Evolutionary conservation across 163 green algal species (phyloP).

Genomic region (Dunaliella salina): DNA sequence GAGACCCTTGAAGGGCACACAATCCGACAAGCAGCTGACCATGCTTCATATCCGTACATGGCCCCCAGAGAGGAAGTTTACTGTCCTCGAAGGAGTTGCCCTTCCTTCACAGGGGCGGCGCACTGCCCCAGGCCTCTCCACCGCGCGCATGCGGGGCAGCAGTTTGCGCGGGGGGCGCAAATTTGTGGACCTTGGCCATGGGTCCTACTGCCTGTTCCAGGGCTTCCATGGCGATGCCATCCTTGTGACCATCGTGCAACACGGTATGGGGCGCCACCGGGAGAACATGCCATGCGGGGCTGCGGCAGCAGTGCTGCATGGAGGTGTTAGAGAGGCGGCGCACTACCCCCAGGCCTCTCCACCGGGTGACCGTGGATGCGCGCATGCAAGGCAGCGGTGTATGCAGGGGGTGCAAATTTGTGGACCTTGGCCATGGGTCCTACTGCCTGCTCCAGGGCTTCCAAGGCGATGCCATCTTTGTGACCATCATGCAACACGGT

Average conservation of each 20-base stretch:
- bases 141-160: not conserved
- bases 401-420: constrained; percentile 1
- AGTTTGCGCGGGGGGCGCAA: not conserved
- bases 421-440: constrained; percentile 23
- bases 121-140: too few species aligned
- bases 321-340: too few species aligned
- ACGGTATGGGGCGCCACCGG: constrained; percentile 41
- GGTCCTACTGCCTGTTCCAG: constrained; percentile 35
- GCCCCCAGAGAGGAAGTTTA: too few species aligned
- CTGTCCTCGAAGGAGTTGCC: too few species aligned
- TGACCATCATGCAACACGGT: constrained; percentile 35
- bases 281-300: constrained; percentile 51
- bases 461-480: constrained; percentile 25
- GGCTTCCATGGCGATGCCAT: constrained; percentile 26
- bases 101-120: too few species aligned
- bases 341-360: too few species aligned
- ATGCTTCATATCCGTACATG: too few species aligned
- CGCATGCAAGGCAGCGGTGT: not conserved
- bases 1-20: too few species aligned
- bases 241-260: constrained; percentile 30
- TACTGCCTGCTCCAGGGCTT: constrained; percentile 28
- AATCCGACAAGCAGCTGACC: too few species aligned
- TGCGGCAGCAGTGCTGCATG: constrained; percentile 3
- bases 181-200: constrained; percentile 16
- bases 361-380: not conserved